Evolutionary conservation across 148 eudicot genomes (phyloP), one percentile per base, ranked within the genome.

Genomic region (Hydrangea macrophylla): DNA sequence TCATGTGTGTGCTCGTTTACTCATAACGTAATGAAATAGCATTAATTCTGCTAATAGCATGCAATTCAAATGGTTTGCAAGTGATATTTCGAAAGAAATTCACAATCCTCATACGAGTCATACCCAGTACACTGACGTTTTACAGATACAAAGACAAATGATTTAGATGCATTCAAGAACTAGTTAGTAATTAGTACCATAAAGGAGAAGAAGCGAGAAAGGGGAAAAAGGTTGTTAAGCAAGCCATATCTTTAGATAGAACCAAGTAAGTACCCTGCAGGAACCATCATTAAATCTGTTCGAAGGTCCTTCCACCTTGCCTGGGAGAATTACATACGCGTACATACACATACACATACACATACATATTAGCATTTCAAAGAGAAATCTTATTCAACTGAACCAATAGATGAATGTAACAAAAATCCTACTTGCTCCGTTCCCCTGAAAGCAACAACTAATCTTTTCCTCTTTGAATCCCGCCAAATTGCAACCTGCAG

Each of bases 401-500:
- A 72, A 26, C 28, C 35, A 17, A 72, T 26, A 30, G 39, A 32
- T 66, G 65, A 60, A n/a, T 24, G 40, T 32, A 40, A 62, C 1
- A 40, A 45, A 20, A 69, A 64, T 84, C 90, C 70, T 88, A 94
- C 98, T 81, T 94, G 98, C 78, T 94, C 98, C 65, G 97, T 94
- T 76, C 97, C 98, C 78, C 98, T 85, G 76, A 94, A 94, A 75
- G 98, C 96, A 79, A 90, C 85, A 58, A 94, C 97, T 68, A 94
- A 78, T 88, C 98, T 83, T 74, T 81, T 94, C 60, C 84, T 82
- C 3, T 58, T 31, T 24, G 81, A 68, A 83, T 94, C 98, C n/a
- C 97, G 98, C 98, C 98, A 94, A 72, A 94, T 84, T 73, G 98
- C 96, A 32, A 88, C 96, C 98, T 93, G 82, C 87, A 80, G 66